These are phyloP conservation scores for Periglandula ipomoeae DNA, from an alignment of 2,329 filamentous ascomycete species.

Conservation along the genomic window DNA sequence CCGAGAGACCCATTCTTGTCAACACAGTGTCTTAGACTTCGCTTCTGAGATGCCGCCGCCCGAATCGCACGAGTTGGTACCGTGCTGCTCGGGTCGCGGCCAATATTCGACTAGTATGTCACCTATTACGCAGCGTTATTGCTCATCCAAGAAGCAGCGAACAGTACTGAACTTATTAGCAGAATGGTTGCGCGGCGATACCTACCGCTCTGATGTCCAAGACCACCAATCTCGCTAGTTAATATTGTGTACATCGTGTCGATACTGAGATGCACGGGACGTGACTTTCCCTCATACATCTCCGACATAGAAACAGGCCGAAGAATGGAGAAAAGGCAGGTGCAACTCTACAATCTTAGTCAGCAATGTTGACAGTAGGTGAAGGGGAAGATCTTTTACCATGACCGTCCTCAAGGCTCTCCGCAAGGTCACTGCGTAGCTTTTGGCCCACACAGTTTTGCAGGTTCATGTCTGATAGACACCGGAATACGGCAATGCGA, in stretches of 20 bases:
- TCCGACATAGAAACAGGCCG: too few species aligned
- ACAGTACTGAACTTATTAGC: too few species aligned
- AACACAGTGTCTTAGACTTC: background rate
- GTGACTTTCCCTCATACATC: background rate
- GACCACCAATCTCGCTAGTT: too few species aligned
- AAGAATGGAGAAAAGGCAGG: too few species aligned
- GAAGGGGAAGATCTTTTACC: too few species aligned
- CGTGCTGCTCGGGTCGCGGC: background rate
- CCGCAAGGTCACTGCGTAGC: too few species aligned
- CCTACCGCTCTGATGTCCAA: too few species aligned
- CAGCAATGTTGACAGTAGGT: background rate
- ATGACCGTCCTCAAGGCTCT: background rate
- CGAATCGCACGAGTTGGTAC: background rate
- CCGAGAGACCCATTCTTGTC: background rate
- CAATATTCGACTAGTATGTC: background rate
- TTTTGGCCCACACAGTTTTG: background rate
- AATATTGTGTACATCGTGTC: too few species aligned
- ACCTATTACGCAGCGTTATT: too few species aligned
- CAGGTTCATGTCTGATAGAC: background rate
- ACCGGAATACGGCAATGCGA: background rate
- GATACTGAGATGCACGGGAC: background rate
- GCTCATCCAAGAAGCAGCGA: too few species aligned
- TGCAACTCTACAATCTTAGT: background rate
- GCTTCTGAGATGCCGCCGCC: background rate
- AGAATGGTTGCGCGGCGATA: too few species aligned